A percentile compares a stretch with the other conserved stretches of the same genome.
Conservation (phyloP, 208 protist genomes). For the Leishmania arabica region DNA sequence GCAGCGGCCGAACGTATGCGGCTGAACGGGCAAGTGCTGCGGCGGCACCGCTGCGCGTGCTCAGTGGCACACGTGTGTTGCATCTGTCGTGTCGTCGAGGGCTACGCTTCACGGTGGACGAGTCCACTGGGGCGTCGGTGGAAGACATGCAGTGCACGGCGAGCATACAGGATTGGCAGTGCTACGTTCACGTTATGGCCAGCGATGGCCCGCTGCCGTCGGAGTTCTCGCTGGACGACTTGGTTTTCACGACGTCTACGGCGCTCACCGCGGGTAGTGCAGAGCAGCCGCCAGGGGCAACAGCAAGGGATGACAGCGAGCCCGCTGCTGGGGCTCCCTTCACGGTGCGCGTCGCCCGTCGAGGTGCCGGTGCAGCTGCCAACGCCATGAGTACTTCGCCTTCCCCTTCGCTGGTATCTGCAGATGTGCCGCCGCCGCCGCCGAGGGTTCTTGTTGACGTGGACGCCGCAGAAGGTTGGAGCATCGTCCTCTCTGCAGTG, state of each 20-base stretch:
- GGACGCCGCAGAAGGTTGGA: constrained; percentile 24
- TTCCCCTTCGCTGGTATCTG: not conserved
- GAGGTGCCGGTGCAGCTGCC: not conserved
- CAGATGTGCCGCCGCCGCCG: not conserved
- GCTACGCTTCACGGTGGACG: constrained; percentile 32
- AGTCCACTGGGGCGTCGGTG: constrained; percentile 11
- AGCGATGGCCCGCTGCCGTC: constrained; percentile 28
- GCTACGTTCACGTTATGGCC: constrained; percentile 29
- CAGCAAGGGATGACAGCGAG: not conserved
- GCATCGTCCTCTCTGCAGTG: constrained; percentile 20
- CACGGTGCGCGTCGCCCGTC: constrained; percentile 24
- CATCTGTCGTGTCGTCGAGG: constrained; percentile 30
- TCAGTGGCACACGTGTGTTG: constrained; percentile 20
- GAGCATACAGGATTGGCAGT: constrained; percentile 33
- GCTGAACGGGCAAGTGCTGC: not conserved
- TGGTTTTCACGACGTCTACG: constrained; percentile 22
- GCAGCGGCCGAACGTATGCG: not conserved
- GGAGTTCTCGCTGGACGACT: constrained; percentile 22
- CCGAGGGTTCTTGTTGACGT: constrained; percentile 21
- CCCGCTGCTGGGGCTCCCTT: constrained; percentile 13
- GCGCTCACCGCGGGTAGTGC: not conserved
- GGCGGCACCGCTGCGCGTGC: not conserved
- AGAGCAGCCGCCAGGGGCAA: not conserved
- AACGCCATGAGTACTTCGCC: not conserved
- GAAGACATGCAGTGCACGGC: constrained; percentile 36